Conservation (phyloP, 2,329 filamentous ascomycete species). For the Nemania sp. region DNA sequence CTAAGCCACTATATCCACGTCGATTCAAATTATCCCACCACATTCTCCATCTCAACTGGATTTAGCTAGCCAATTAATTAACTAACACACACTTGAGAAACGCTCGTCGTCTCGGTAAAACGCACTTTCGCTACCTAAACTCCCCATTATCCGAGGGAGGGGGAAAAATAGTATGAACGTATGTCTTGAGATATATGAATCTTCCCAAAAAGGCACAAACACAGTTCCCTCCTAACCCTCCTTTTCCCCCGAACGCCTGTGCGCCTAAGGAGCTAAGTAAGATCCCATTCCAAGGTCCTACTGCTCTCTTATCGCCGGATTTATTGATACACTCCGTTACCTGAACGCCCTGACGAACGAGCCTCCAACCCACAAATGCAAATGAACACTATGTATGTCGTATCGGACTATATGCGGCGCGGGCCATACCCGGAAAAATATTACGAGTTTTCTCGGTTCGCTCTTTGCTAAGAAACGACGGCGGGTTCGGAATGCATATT, state of each 20-base stretch:
- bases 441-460: too few relatives aligned
- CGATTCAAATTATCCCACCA: too few relatives aligned
- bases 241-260: conserved; percentile 12
- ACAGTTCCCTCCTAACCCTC: not conserved
- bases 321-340: not conserved
- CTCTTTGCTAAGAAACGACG: conserved; percentile 2
- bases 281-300: not conserved
- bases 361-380: too few relatives aligned
- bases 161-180: too few relatives aligned
- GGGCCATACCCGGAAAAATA: not conserved
- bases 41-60: too few relatives aligned
- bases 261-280: conserved; percentile 8
- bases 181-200: too few relatives aligned
- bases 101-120: not conserved
- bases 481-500: conserved; percentile 13
- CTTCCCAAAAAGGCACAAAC: too few relatives aligned
- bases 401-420: not conserved
- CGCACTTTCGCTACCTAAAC: not conserved
- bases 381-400: not conserved
- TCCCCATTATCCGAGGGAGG: conserved; percentile 1
- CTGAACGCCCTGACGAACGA: not conserved
- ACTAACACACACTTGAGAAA: too few relatives aligned
- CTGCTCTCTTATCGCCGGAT: not conserved
- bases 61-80: too few relatives aligned
- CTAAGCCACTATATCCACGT: too few relatives aligned